A percentile compares a stretch with the other conserved stretches of the same genome.
These are phyloP conservation scores for Tetrahymena malaccensis DNA, from an alignment of 73 alveolate species.

Conservation along the genomic window DNA sequence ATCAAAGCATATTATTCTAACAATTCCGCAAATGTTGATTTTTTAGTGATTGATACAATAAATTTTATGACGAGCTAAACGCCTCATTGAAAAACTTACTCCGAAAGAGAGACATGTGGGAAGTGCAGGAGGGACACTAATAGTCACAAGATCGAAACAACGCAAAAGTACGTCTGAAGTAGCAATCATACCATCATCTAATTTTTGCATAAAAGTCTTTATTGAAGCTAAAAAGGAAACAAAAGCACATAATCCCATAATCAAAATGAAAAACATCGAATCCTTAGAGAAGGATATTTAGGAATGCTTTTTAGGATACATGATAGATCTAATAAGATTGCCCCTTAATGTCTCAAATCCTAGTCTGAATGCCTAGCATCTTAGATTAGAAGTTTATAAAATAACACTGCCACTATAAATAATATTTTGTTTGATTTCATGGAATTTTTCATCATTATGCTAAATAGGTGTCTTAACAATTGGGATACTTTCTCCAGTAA, in stretches of 20 bases:
- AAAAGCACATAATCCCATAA: slow-evolving; percentile 50
- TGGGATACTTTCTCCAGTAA: slow-evolving; percentile 93
- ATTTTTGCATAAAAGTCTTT: slow-evolving; percentile 29
- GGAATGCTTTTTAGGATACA: slow-evolving; percentile 58
- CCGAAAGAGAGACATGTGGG: slow-evolving; percentile 72
- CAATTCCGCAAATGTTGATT: slow-evolving; percentile 83
- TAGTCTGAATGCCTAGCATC: slow-evolving; percentile 15
- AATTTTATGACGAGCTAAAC: slow-evolving; percentile 62
- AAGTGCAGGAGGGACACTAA: slow-evolving; percentile 77
- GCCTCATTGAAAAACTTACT: slow-evolving; percentile 57
- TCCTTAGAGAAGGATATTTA: slow-evolving; percentile 55
- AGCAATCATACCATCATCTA: slow-evolving; percentile 8
- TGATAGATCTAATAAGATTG: slow-evolving; percentile 52
- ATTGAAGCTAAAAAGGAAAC: slow-evolving; percentile 40
- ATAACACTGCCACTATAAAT: background rate
- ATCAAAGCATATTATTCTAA: slow-evolving; percentile 73
- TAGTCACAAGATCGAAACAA: slow-evolving; percentile 53
- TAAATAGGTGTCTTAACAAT: slow-evolving; percentile 75
- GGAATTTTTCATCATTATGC: slow-evolving; percentile 13
- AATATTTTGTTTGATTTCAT: background rate
- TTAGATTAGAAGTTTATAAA: background rate
- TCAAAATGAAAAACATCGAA: slow-evolving; percentile 47
- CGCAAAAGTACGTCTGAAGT: slow-evolving; percentile 13
- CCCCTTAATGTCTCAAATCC: slow-evolving; percentile 68
- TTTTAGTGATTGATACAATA: slow-evolving; percentile 80